phyloP scores from a whole-genome alignment of 257 asterid species.

The Penstemon newberryi region DNA sequence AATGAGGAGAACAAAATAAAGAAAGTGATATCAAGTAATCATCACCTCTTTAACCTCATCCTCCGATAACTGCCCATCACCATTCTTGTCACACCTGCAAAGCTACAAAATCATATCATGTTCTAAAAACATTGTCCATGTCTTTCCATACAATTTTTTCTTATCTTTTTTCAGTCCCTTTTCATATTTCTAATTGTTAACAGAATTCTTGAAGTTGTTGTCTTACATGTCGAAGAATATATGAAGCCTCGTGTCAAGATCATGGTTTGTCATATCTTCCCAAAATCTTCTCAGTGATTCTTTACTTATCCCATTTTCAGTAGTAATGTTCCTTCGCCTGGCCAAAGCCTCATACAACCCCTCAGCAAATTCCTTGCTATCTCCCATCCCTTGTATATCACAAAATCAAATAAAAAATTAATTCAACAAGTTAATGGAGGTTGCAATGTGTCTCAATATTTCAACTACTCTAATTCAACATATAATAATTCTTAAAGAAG shows the following conservation, averaged over 20 bases:
- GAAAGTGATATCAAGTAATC: neutral
- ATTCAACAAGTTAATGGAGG: neutral
- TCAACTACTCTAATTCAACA: too few relatives aligned
- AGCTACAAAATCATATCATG: neutral
- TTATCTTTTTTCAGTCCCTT: too few relatives aligned
- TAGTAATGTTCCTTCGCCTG: conserved; percentile 53
- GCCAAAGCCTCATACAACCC: conserved; percentile 80
- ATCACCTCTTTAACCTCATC: conserved; percentile 72
- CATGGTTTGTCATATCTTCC: conserved; percentile 75
- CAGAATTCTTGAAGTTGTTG: conserved; percentile 9
- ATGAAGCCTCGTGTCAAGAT: conserved; percentile 75
- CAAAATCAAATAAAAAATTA: neutral
- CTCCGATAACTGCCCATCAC: conserved; percentile 89
- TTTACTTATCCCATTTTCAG: conserved; percentile 55
- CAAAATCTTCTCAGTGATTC: conserved; percentile 59
- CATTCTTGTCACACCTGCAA: conserved; percentile 95
- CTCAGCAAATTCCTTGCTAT: conserved; percentile 81
- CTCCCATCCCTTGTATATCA: conserved; percentile 73
- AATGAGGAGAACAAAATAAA: neutral
- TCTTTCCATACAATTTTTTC: too few relatives aligned
- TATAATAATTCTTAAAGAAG: too few relatives aligned
- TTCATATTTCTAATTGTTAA: too few relatives aligned
- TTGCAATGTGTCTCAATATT: too few relatives aligned
- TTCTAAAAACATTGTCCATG: too few relatives aligned
- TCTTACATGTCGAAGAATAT: conserved; percentile 93